Base-by-base conservation (phyloP, 1,139 yeast genomes). In the Taiozyma sp. region DNA sequence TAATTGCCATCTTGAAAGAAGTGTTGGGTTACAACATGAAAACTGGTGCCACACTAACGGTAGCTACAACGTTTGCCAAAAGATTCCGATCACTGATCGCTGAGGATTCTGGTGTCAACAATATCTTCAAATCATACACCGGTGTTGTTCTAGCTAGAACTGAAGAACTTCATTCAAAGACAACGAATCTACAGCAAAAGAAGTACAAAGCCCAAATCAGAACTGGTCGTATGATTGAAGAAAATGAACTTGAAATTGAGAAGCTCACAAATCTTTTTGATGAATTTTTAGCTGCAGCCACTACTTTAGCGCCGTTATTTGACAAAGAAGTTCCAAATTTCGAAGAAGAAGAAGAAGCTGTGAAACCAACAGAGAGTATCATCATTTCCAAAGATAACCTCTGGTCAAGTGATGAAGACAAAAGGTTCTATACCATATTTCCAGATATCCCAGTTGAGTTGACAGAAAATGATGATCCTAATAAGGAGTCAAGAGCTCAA, bases 401-500 rank as follows among this genome's bases (percentile, higher is more conserved):
- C 19, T 89, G 96, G 96, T 86, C 80, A 45, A 83, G 77, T 53
- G 77, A 79, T 14, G 86, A 82, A 44, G 82, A 79, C 41, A 75
- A 77, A 54, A 73, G 70, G 52, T 88, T 88, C 63, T 89, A 89
- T 62, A 79, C 68, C 58, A 72, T 61, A 29, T 62, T 74, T 39
- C 75, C 80, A n/a, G 65, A 62, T 42, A 60, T 68, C n/a, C 59
- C 64, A 8, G 59, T 56, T 13, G 61, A 57, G 14, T 50, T 55
- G 9, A 48, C 57, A 2, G 55, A 43, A 6, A 47, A 55, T 4
- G 45, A 53, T 9, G 58, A 56, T 45, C 43, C 47, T 2, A 61
- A 57, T 3, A 34, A 40, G 30, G 53, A 51, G 8, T 47, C 55
- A 3, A 55, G 58, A 22, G 80, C 82, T n/a, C 78, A 73, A 41